Conservation (phyloP, 495 filamentous ascomycete genomes). For the Neurospora tetrasperma region DNA sequence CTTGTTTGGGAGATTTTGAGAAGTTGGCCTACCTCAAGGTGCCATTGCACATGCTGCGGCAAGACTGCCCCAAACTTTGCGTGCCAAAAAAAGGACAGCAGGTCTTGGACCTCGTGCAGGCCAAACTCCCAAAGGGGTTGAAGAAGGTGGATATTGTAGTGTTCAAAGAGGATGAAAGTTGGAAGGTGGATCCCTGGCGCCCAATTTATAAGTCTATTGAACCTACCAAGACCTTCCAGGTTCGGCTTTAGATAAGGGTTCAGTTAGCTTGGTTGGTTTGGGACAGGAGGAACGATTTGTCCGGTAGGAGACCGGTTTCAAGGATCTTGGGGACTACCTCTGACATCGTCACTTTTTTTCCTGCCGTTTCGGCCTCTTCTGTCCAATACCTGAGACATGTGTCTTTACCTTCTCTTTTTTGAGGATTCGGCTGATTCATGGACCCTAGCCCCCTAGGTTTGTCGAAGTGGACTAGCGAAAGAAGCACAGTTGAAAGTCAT, state of each 20-base stretch:
- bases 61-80: background rate
- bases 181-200: too few relatives aligned
- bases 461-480: background rate
- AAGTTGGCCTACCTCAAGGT: background rate
- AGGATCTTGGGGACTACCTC: background rate
- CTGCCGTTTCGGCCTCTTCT: background rate
- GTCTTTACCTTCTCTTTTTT: too few relatives aligned
- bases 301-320: background rate
- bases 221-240: background rate
- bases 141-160: background rate
- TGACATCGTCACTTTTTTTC: background rate
- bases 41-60: background rate
- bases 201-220: too few relatives aligned
- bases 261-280: background rate
- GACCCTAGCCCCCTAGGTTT: background rate
- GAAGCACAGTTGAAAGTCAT: background rate
- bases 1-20: background rate
- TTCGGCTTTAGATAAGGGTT: background rate
- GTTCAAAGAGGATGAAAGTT: too few relatives aligned
- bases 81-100: background rate
- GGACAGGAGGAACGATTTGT: background rate
- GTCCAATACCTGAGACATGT: background rate
- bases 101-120: background rate
- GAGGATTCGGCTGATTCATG: background rate
- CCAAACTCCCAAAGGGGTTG: background rate